Evolutionary conservation across 2,329 filamentous ascomycete species (phyloP), one percentile per base, ranked within the genome.

Genomic region (Diaporthe sp.): DNA sequence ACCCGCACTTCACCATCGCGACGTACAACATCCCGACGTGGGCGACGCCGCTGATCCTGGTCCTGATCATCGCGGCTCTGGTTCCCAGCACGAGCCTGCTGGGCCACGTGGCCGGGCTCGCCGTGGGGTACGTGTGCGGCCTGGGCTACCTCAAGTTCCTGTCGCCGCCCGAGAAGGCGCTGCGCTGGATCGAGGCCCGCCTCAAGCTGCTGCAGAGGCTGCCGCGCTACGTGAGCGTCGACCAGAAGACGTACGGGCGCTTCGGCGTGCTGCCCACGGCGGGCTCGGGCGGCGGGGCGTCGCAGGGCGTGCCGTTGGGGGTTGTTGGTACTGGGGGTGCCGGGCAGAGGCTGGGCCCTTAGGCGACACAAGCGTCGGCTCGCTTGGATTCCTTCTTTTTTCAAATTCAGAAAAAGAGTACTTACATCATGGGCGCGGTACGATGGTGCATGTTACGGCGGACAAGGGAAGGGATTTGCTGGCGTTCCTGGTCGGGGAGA

Each of bases 221-320:
- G 37, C 96, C 96, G 60, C 95, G 98, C 84, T 98, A 98, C 81
- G 94, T 98, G 65, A 97, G 94, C 74, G 93, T 98, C 22, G 96
- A 98, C 81, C 96, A 98, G 84, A 98, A 98, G 88, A 98, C 95
- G 8, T 98, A 96, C 81, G 96, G 96, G 10, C 90, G 96, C 72
- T 98, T 98, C 80, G 96, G 96, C 2, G 94, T 98, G 19, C 86
- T 98, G 74, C 96, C 80, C 78, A 81, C 81, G 55, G 82, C 84
- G 73, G 82, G 84, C 25, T 80, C 84, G 49, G 81, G 82, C 61
- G 82, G 85, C 9, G 85, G 87, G 77, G 83, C 88, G 22, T 86
- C 89, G 2, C 87, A 93, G 79, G 92, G 91, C 73, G 90, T 94
- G 75, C 86, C 89, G 1, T 87, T 94, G 79, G 92, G 91, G 73